Base-by-base conservation (phyloP, 208 protist genomes). In the Crithidia expoeki region DNA sequence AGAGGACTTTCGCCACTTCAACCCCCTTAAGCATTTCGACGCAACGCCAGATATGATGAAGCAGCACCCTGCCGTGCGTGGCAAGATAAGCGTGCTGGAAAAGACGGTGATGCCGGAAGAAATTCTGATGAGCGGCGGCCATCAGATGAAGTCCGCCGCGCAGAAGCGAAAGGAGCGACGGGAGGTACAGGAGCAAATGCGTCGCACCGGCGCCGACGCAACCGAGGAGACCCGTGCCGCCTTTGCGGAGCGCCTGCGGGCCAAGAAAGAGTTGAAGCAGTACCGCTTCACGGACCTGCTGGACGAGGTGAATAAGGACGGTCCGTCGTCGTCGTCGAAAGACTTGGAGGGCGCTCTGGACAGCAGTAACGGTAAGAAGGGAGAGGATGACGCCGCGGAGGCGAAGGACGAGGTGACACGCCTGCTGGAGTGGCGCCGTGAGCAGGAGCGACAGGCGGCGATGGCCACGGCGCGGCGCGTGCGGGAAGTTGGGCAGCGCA, bases 51-150 rank as follows among this genome's bases (percentile, higher is more conserved):
- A 93, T 63, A 96, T 96, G 89, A 80, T 96, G 42, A 77, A 79
- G 68, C 80, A 92, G 74, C 89, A 96, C 69, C 92, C 92, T 0
- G 88, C 89, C 1, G 63, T 94, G 38, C 89, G 92, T 23, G 92
- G 92, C 6, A 81, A 34, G 36, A 68, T 92, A 27, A 80, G 72
- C 19, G 76, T 96, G 19, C 67, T 96, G 69, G 75, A 88, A 56
- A 84, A 94, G 63, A 94, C 82, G 28, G 88, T 96, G 11, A 68
- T 94, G 53, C 89, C 92, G 9, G 92, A 96, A 23, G 83, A 89
- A n/a, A 76, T 94, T 12, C 70, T 96, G 16, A 81, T 95, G 44
- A 81, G 77, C 25, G 81, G 83, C 10, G 81, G 86, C 4, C 80
- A 86, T 61, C 68, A 73, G 19, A 75, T 94, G 51, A 82, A 91